Evolutionary conservation across 2,329 filamentous ascomycete species (phyloP).

Genomic region (Beauveria pseudobassiana): DNA sequence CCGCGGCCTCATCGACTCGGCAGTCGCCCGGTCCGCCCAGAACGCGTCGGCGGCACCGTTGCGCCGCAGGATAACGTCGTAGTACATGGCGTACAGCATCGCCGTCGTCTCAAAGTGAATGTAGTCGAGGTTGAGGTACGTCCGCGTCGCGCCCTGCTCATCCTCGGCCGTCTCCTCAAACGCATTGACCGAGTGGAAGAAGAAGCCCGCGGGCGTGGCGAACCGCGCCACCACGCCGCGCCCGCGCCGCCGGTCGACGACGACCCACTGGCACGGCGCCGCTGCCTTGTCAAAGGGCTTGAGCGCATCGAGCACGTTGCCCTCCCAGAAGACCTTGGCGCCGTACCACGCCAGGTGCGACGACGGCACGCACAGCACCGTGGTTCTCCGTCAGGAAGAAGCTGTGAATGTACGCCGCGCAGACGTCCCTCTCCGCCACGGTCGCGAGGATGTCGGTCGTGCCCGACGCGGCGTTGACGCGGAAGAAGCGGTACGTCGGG

Average conservation of each 20-base stretch:
- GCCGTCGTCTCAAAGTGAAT: conserved; percentile 1
- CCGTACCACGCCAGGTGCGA: conserved; percentile 48
- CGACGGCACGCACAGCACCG: conserved; percentile 59
- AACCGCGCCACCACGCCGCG: conserved; percentile 57
- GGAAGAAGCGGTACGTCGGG: conserved; percentile 57
- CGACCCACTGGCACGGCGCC: conserved; percentile 55
- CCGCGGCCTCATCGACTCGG: conserved; percentile 13
- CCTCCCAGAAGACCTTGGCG: conserved; percentile 47
- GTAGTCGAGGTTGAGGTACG: conserved; percentile 49
- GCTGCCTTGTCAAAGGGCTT: conserved; percentile 45
- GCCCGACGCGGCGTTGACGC: conserved; percentile 50
- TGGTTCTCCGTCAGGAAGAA: conserved; percentile 59
- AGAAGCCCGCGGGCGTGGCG: conserved; percentile 56
- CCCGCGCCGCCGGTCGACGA: conserved; percentile 55
- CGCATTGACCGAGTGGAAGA: conserved; percentile 66
- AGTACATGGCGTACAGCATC: conserved; percentile 55
- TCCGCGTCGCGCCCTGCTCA: conserved; percentile 51
- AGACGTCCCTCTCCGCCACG: conserved; percentile 32
- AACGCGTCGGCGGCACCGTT: conserved; percentile 17
- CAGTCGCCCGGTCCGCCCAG: conserved; percentile 22
- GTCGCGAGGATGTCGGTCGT: conserved; percentile 59
- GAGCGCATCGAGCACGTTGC: conserved; percentile 59
- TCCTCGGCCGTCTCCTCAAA: conserved; percentile 49
- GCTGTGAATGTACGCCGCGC: conserved; percentile 63
- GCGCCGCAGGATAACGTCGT: conserved; percentile 50